Percentiles rank a stretch among this genome's conserved stretches.
phyloP scores from a whole-genome alignment of 768 basidiomycete genomes.

The Boletus reticulatus region DNA sequence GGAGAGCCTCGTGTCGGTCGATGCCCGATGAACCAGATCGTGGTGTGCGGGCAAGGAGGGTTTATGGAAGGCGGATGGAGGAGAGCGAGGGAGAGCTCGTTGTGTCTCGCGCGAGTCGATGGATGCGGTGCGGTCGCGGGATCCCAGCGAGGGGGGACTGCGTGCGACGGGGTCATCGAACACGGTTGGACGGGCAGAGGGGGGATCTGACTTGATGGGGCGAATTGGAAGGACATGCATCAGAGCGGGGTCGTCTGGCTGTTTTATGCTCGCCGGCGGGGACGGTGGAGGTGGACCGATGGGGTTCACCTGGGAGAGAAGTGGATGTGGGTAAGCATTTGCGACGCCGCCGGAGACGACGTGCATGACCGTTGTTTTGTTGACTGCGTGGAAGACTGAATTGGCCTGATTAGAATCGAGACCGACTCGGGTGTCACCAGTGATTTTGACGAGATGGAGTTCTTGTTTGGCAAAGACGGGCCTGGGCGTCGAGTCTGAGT shows the following conservation, averaged over 20 bases:
- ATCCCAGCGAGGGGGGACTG: conserved; percentile 13
- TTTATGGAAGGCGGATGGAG: conserved; percentile 22
- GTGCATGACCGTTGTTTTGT: conserved; percentile 34
- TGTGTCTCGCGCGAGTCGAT: conserved; percentile 28
- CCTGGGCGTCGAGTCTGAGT: conserved; percentile 29
- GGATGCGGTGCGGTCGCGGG: conserved; percentile 29
- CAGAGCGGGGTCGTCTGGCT: conserved; percentile 11
- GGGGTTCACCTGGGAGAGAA: background rate
- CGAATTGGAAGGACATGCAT: background rate
- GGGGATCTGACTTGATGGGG: background rate
- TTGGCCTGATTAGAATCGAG: conserved; percentile 34
- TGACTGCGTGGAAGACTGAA: conserved; percentile 31
- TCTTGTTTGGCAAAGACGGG: conserved; percentile 29
- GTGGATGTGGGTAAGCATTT: background rate
- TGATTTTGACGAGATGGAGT: conserved; percentile 29
- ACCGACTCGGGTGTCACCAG: conserved; percentile 42
- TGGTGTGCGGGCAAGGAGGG: conserved; percentile 13
- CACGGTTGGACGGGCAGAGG: conserved; percentile 23
- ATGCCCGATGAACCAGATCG: conserved; percentile 42
- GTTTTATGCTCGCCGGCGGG: conserved; percentile 42
- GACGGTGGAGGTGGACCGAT: conserved; percentile 61
- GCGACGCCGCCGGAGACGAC: conserved; percentile 26
- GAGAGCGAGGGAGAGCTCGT: conserved; percentile 15
- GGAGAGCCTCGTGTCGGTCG: conserved; percentile 48
- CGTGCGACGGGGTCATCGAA: conserved; percentile 26